A percentile compares a stretch with the other conserved stretches of the same genome.
Conservation (phyloP, 73 alveolate genomes). For the Stentor coeruleus region DNA sequence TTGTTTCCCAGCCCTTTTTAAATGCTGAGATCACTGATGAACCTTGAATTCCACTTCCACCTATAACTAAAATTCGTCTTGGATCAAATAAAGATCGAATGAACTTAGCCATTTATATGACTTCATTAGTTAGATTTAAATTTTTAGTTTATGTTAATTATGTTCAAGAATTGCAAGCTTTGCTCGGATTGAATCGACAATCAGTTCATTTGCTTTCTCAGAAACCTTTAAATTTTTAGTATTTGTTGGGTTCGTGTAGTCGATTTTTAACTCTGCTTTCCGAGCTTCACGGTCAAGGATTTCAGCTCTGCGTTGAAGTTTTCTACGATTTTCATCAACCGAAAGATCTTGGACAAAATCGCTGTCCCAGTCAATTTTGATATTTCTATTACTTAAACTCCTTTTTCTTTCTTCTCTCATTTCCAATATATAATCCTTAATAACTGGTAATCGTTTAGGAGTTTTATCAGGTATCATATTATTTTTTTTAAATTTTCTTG, state of each 20-base stretch:
- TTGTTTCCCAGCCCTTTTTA: background rate
- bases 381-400: background rate
- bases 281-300: background rate
- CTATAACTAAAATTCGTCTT: background rate
- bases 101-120: too few relatives aligned
- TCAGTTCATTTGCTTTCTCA: slow-evolving; percentile 36
- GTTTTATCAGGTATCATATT: slow-evolving; percentile 3
- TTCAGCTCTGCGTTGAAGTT: background rate
- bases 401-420: background rate
- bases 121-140: too few relatives aligned
- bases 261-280: background rate
- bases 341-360: too few relatives aligned
- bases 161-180: slow-evolving; percentile 41
- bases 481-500: slow-evolving; percentile 11
- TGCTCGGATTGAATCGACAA: slow-evolving; percentile 38
- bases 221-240: background rate
- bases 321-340: background rate
- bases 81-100: too few relatives aligned
- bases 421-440: background rate
- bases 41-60: slow-evolving; percentile 3
- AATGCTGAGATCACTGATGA: background rate
- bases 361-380: too few relatives aligned
- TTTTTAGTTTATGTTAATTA: background rate
- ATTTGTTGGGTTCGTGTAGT: background rate
- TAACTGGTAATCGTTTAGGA: background rate